A percentile compares a stretch with the other conserved stretches of the same genome.
phyloP scores from a whole-genome alignment of 352 stramenopile genomes.

The Pythium sukuiense region DNA sequence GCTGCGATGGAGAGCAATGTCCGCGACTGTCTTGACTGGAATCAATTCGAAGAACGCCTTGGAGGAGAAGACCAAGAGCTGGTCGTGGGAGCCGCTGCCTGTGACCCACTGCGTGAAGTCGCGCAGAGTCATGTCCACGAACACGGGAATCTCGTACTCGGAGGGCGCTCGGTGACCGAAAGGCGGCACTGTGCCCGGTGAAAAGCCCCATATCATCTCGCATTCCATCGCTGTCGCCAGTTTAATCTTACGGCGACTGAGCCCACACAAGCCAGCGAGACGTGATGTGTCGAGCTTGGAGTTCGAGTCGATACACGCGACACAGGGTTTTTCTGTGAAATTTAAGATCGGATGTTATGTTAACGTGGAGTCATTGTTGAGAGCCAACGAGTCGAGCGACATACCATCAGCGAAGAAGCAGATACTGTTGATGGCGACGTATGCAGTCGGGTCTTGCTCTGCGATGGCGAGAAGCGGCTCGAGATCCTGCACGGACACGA shows the following conservation, averaged over 20 bases:
- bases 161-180: constrained; percentile 40
- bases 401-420: constrained; percentile 74
- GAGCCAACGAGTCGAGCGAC: not conserved
- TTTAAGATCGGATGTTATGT: too few relatives aligned
- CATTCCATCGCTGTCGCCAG: constrained; percentile 64
- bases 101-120: constrained; percentile 41
- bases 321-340: constrained; percentile 51
- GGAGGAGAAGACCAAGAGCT: constrained; percentile 42
- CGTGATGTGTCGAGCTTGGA: constrained; percentile 62
- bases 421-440: constrained; percentile 67
- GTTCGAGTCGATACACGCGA: constrained; percentile 60
- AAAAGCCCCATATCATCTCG: constrained; percentile 58
- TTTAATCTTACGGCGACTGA: constrained; percentile 66
- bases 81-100: constrained; percentile 47
- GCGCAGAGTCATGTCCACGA: constrained; percentile 38
- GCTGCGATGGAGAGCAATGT: constrained; percentile 39
- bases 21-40: constrained; percentile 30
- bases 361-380: too few relatives aligned
- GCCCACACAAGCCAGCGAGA: constrained; percentile 45
- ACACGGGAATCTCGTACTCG: constrained; percentile 33
- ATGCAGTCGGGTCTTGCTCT: constrained; percentile 25
- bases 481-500: constrained; percentile 40
- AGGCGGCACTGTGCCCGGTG: constrained; percentile 58
- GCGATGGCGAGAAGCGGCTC: constrained; percentile 33
- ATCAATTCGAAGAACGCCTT: constrained; percentile 47